Percentiles rank a stretch among this genome's conserved stretches.
phyloP scores from a whole-genome alignment of 2,329 filamentous ascomycete species.

The Fusarium sulawesiense region DNA sequence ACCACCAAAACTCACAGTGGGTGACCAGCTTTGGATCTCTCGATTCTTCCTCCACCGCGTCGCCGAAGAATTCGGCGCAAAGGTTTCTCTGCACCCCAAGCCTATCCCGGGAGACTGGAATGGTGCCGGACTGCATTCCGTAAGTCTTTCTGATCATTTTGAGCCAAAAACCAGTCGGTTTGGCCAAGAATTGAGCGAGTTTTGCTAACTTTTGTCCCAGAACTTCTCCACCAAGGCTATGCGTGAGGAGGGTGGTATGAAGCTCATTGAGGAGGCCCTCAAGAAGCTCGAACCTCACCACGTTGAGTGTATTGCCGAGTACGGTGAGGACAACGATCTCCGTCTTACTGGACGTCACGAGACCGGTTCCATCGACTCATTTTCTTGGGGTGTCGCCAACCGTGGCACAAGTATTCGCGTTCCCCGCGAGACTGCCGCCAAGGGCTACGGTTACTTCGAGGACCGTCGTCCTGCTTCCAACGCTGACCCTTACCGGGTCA shows the following conservation, averaged over 20 bases:
- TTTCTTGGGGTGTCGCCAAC: constrained; percentile 92
- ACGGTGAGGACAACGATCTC: constrained; percentile 94
- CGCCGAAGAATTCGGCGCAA: constrained; percentile 95
- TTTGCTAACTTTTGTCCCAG: constrained; percentile 38
- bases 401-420: constrained; percentile 95
- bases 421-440: constrained; percentile 83
- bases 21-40: constrained; percentile 92
- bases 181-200: not conserved
- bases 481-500: constrained; percentile 85
- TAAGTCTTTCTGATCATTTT: not conserved
- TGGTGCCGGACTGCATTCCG: constrained; percentile 84
- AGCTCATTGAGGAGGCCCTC: constrained; percentile 87
- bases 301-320: constrained; percentile 88
- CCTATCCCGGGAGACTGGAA: constrained; percentile 95
- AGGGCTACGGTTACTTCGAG: constrained; percentile 96
- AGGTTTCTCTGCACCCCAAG: constrained; percentile 96
- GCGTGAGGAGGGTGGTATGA: constrained; percentile 93
- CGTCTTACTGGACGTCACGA: constrained; percentile 95
- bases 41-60: constrained; percentile 89
- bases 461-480: constrained; percentile 86
- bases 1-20: constrained; percentile 66
- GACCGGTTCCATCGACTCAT: constrained; percentile 92
- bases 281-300: constrained; percentile 85
- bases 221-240: constrained; percentile 94
- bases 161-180: not conserved